Evolutionary conservation across 2,329 filamentous ascomycete species (phyloP), one percentile per base, ranked within the genome.

Genomic region (Fusarium nodosum): DNA sequence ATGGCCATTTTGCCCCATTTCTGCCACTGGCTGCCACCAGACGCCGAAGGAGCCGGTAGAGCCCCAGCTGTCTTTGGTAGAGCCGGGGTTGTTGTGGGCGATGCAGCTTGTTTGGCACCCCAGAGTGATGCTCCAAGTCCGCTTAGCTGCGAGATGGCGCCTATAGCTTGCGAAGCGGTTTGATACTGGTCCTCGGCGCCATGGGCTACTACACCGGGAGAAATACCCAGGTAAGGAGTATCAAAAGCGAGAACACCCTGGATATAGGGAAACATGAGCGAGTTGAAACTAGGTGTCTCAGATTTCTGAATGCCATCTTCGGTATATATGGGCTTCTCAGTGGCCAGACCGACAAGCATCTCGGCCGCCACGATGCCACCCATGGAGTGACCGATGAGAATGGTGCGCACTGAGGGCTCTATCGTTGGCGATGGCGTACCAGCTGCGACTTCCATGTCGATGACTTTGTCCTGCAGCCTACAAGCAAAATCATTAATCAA

Each of bases 331-430:
- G 86, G 85, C 65, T 81, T 79, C 56, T 89, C 87, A 10, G 83
- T 85, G 1, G 85, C 82, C 53, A 98, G 86, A 41, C 90, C 86
- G 72, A 97, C 87, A 67, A 95, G 85, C 16, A 93, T 91, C 77
- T 98, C 96, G 34, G 94, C 95, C 13, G 93, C 95, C 47, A 98
- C 94, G 74, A 98, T 97, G 73, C 96, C 96, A 72, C 92, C 92
- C 92, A 92, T 97, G 11, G 91, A 94, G 79, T 97, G 94, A 26
- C 94, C 94, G 60, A 97, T 83, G 18, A 97, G 86, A 47, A 97
- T 86, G 30, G 92, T 91, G 75, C 90, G 90, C 22, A 97, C 93
- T 1, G 91, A 93, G 7, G 94, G 93, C 65, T 97, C 93, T 68
- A 97, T 86, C 1, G 93, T 97, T 1, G 94, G 94, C 7, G 91